Percentiles rank a stretch among this genome's conserved stretches.
Evolutionary conservation across 805 yeast genomes (phyloP).

Genomic region (Starmerella tilneyi): DNA sequence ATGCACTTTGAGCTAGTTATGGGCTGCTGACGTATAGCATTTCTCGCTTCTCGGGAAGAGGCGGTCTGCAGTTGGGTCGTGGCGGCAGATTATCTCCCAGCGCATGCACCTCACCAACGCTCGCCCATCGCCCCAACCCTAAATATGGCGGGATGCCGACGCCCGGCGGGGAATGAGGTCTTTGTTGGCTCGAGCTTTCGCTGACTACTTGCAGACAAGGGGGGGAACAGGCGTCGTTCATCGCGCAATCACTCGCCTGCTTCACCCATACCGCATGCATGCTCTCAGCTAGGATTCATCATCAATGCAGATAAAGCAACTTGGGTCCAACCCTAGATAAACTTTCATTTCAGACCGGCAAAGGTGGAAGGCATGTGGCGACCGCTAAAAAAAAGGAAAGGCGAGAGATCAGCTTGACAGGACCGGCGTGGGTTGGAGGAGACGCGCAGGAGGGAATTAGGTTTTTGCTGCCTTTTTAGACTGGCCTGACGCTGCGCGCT

Average conservation of each 20-base stretch:
- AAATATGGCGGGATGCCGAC: background rate
- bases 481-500: no score
- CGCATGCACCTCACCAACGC: background rate
- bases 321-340: background rate
- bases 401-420: no score
- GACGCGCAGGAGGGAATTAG: no score
- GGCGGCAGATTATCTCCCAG: slow-evolving; percentile 5
- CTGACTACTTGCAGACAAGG: background rate
- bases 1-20: no score
- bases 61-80: background rate
- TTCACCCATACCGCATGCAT: background rate
- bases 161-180: slow-evolving; percentile 5
- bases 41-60: no score
- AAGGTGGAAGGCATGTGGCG: no score
- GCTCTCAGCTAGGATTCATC: background rate
- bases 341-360: no score
- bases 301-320: background rate
- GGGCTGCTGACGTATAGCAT: no score
- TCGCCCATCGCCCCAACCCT: slow-evolving; percentile 1
- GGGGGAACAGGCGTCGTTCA: background rate
- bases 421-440: no score
- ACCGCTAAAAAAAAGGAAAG: no score
- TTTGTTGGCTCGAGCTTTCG: background rate
- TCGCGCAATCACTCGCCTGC: background rate
- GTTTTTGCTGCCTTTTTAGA: no score